Base-by-base conservation (phyloP, 2,329 filamentous ascomycete genomes). In the Cercospora sesami region DNA sequence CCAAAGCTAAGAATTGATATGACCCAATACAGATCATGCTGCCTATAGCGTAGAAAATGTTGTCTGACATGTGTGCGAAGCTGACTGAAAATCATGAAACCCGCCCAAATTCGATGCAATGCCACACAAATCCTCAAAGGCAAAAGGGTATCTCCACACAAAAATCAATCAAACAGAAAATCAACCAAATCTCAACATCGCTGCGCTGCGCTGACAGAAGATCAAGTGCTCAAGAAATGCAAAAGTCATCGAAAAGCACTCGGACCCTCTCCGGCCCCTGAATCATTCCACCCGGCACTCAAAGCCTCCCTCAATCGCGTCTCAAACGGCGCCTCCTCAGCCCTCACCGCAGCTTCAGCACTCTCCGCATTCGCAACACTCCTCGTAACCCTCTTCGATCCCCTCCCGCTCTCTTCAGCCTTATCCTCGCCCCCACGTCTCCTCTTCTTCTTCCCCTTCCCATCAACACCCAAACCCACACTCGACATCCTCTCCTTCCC, bases 401-500 rank as follows among this genome's bases (percentile, higher is more conserved):
- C 21, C 36, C 53, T 57, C 12, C n/a, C 42, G 26, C 23, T 30
- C 7, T 55, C 61, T 3, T 33, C 42, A 42, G 18, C 39, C n/a
- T n/a, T 10, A 31, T n/a, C 51, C 12, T 59, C 51, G 0, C 0
- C 53, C 33, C 23, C 30, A 64, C 33, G 23, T 59, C 53, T 23
- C 30, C 59, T 53, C 59, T 45, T 68, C 48, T 60, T 42, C 36
- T 42, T 55, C 28, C 48, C 63, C 28, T 58, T 36, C 42, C 59
- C 63, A 14, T 31, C 67, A 31, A 39, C 64, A 26, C 45, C 64
- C 5, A 60, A 26, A 3, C 31, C 33, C 26, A 21, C 58, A 30
- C 45, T 23, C 39, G 31, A 57, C 59, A 65, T 42, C 16, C 45
- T 53, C 31, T 66, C 65, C 64, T 70, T 73, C 33, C 68, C 71